Percentiles rank a stretch among this genome's conserved stretches.
phyloP scores from a whole-genome alignment of 169 alveolate species.

The Cryptosporidium sp. region DNA sequence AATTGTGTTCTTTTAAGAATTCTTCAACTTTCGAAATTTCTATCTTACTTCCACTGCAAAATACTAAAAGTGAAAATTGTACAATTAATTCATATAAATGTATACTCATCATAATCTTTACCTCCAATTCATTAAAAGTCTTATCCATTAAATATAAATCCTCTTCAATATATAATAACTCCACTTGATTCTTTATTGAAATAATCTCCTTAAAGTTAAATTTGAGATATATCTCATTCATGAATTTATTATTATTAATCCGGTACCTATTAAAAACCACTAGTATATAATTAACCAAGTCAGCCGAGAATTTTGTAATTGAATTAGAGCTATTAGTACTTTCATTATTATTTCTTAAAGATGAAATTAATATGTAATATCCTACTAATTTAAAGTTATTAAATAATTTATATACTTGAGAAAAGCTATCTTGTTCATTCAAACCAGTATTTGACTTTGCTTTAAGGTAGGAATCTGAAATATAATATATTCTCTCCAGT shows the following conservation, averaged over 20 bases:
- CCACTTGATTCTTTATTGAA: not conserved
- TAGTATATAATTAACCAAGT: not conserved
- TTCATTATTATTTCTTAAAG: not conserved
- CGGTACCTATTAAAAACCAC: not conserved
- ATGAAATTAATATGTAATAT: not conserved
- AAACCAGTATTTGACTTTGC: not conserved
- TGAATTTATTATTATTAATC: not conserved
- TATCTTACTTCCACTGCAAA: not conserved
- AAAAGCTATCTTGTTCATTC: not conserved
- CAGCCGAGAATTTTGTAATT: not conserved
- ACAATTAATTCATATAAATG: constrained; percentile 7
- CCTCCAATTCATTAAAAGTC: not conserved
- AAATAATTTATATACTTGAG: not conserved
- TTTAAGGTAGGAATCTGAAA: not conserved
- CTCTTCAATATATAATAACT: not conserved
- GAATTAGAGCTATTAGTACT: not conserved
- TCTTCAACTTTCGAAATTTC: not conserved
- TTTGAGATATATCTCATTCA: not conserved
- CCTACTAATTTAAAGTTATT: not conserved
- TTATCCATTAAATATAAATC: not conserved
- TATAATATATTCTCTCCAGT: not conserved
- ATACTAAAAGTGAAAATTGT: not conserved
- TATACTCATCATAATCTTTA: not conserved
- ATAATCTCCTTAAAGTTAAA: not conserved
- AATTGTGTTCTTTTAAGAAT: not conserved